These are phyloP conservation scores for Botrytis porri DNA, from an alignment of 2,329 filamentous ascomycete genomes.

Conservation along the genomic window DNA sequence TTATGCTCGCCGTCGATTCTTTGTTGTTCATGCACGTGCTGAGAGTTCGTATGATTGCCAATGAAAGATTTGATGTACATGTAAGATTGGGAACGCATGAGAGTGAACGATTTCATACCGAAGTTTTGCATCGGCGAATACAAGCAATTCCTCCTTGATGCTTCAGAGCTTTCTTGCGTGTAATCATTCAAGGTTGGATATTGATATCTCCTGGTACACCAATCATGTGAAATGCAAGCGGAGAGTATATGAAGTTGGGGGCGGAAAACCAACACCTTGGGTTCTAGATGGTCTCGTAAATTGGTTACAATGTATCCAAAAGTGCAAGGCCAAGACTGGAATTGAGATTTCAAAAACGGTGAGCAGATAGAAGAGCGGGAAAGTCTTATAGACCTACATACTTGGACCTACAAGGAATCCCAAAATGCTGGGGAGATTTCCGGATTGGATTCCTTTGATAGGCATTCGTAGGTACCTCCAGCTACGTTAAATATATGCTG, in stretches of 20 bases:
- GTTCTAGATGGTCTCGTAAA: constrained; percentile 9
- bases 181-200: not conserved
- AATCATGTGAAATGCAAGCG: not conserved
- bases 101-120: not conserved
- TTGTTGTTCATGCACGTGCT: not conserved
- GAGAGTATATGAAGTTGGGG: constrained; percentile 2
- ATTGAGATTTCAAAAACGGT: not conserved
- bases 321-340: not conserved
- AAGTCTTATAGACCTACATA: not conserved
- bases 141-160: not conserved
- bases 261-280: not conserved
- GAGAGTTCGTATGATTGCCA: constrained; percentile 5
- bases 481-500: not conserved
- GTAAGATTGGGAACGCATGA: constrained; percentile 11
- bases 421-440: not conserved
- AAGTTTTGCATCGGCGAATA: not conserved
- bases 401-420: not conserved
- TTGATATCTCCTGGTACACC: not conserved
- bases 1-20: not conserved
- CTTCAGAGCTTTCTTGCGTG: constrained; percentile 9
- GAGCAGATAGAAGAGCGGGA: not conserved
- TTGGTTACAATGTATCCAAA: constrained; percentile 4
- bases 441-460: not conserved
- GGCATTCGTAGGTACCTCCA: not conserved
- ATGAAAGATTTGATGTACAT: not conserved